Base-by-base conservation (phyloP, 106 monocot species). In the Cymbidium sinense region DNA sequence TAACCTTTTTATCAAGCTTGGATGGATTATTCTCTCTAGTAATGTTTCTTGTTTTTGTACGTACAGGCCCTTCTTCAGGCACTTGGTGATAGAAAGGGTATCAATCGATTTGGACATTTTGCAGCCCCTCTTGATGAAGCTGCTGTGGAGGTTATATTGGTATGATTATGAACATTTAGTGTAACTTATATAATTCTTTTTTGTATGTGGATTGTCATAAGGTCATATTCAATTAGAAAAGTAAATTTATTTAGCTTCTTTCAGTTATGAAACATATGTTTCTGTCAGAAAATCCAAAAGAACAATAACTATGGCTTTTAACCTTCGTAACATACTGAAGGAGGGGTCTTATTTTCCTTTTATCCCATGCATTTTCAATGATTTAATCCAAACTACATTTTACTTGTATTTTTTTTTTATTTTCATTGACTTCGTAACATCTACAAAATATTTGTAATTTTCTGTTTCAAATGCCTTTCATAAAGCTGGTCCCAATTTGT, bases 21-120 rank as follows among this genome's bases (percentile, higher is more conserved):
- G 23, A 5, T 76, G 12, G 15, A 29, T 23, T 3, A 23, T 55
- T 23, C 13, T 50, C 17, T 71, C 21, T 36, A 77, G 47, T 43
- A 50, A 4, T 17, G 2, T 29, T 76, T 15, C 2, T 41, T 41
- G 34, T 71, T 80, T 78, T 28, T 76, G 23, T 20, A 61, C 30
- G 15, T 77, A 23, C 67, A 93, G 98, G 98, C 98, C 58, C 74
- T 98, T 34, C 91, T 90, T 84, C 70, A 92, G 77, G 94, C 98
- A 50, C 98, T 94, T 81, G 98, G 94, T 76, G 94, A 98, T 80
- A 92, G 94, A 79, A 94, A 98, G 86, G 98, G 98, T 51, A 98
- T 98, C 65, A 79, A 88, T 37, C 86, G 94, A 47, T 98, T 98
- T 90, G 94, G 98, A 70, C 88, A 98, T 78, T 94, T 98, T 84